phyloP scores from a whole-genome alignment of 148 eudicot species.

The Camellia japonica region DNA sequence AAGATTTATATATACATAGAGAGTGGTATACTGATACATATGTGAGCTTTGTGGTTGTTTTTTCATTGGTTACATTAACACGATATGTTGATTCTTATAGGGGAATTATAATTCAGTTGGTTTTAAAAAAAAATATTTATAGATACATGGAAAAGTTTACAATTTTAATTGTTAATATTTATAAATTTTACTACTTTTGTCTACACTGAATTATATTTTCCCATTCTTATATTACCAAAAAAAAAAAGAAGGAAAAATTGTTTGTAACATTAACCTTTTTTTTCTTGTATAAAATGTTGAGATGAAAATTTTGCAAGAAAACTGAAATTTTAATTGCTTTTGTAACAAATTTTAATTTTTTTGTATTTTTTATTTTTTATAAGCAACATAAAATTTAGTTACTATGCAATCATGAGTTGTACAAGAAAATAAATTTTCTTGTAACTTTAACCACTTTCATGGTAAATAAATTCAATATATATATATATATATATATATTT shows the following conservation, averaged over 20 bases:
- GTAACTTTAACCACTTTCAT: background rate
- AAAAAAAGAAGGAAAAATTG: background rate
- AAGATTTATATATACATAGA: background rate
- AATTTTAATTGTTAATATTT: too few species aligned
- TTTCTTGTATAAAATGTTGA: background rate
- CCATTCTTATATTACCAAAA: background rate
- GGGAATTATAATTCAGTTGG: background rate
- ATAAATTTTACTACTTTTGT: background rate
- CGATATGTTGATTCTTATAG: background rate
- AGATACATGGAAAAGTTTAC: too few species aligned
- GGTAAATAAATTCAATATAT: too few species aligned
- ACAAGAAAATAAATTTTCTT: background rate
- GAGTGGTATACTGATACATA: background rate
- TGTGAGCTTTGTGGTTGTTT: background rate
- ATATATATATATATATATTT: too few species aligned
- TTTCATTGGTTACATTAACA: background rate
- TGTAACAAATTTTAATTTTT: background rate
- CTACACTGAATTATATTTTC: background rate
- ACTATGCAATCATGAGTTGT: background rate
- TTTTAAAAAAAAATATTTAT: background rate
- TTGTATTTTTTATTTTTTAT: too few species aligned
- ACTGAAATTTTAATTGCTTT: too few species aligned
- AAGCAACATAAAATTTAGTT: background rate
- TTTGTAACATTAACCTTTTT: background rate
- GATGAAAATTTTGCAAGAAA: background rate